A percentile compares a stretch with the other conserved stretches of the same genome.
Conservation (phyloP, 306 rosid species). For the Arachis hypogaea region DNA sequence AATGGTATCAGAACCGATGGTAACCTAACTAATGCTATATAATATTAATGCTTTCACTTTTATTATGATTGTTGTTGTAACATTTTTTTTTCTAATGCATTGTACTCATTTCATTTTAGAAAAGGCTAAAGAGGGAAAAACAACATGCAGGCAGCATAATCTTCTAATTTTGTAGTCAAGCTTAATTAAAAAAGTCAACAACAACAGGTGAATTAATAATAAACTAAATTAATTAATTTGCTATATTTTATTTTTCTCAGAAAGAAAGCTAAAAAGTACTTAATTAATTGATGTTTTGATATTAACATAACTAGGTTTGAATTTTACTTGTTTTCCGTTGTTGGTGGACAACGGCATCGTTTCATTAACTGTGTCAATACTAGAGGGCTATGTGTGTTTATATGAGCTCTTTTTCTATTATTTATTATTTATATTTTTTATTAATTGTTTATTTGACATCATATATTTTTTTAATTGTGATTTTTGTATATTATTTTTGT, state of each 20-base stretch:
- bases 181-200: constrained; percentile 10
- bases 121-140: not conserved
- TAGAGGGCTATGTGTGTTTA: no score
- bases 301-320: no score
- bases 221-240: not conserved
- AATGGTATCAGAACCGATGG: no score
- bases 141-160: no score
- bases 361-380: no score
- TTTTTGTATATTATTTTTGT: no score
- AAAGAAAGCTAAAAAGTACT: not conserved
- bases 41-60: not conserved
- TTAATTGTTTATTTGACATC: no score
- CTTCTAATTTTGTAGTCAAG: not conserved
- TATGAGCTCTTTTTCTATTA: no score
- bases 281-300: not conserved
- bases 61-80: not conserved
- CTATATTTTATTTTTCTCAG: not conserved
- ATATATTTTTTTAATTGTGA: no score
- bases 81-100: not conserved
- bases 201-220: constrained; percentile 26
- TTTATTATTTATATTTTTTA: no score
- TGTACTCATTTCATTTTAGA: constrained; percentile 4
- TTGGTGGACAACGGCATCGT: no score
- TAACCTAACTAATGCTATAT: not conserved
- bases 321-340: no score